phyloP scores from a whole-genome alignment of 2,329 filamentous ascomycete species.

The Cercospora sojina region DNA sequence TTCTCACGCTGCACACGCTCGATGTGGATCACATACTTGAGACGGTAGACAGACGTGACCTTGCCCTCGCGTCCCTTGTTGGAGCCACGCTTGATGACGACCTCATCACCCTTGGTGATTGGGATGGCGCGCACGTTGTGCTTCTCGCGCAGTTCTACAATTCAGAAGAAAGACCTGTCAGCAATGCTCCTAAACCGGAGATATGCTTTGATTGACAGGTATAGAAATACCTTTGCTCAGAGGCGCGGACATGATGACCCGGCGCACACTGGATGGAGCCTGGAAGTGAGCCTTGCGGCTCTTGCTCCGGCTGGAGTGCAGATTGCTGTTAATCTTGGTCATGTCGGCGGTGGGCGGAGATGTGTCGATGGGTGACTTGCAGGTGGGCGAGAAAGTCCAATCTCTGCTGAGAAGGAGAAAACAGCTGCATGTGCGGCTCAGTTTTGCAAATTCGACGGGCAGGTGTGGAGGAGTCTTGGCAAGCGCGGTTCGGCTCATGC shows the following conservation, averaged over 20 bases:
- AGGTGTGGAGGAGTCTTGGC: slow-evolving; percentile 14
- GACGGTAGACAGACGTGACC: slow-evolving; percentile 94
- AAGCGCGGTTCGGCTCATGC: not conserved
- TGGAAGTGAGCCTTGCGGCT: slow-evolving; percentile 98
- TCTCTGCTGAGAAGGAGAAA: slow-evolving; percentile 8
- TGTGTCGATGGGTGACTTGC: slow-evolving; percentile 15
- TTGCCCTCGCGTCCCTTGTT: slow-evolving; percentile 99
- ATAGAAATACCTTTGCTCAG: slow-evolving; percentile 68
- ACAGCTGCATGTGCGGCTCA: not conserved
- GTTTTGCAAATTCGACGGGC: slow-evolving; percentile 8
- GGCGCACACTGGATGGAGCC: slow-evolving; percentile 90
- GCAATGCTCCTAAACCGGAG: slow-evolving; percentile 21
- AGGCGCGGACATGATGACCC: slow-evolving; percentile 94
- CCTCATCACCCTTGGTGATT: slow-evolving; percentile 84
- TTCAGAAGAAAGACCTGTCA: slow-evolving; percentile 21
- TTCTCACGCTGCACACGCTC: slow-evolving; percentile 97
- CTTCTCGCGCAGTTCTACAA: slow-evolving; percentile 82
- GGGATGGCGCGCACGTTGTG: slow-evolving; percentile 98
- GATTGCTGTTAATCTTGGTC: slow-evolving; percentile 66
- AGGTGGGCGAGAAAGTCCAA: slow-evolving; percentile 21
- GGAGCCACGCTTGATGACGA: slow-evolving; percentile 84
- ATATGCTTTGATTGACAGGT: slow-evolving; percentile 17
- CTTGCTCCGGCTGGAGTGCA: slow-evolving; percentile 91
- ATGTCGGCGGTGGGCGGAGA: slow-evolving; percentile 53
- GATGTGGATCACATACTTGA: slow-evolving; percentile 96